Evolutionary conservation across 2,329 filamentous ascomycete species (phyloP).

Genomic region (Fusarium duplospermum): DNA sequence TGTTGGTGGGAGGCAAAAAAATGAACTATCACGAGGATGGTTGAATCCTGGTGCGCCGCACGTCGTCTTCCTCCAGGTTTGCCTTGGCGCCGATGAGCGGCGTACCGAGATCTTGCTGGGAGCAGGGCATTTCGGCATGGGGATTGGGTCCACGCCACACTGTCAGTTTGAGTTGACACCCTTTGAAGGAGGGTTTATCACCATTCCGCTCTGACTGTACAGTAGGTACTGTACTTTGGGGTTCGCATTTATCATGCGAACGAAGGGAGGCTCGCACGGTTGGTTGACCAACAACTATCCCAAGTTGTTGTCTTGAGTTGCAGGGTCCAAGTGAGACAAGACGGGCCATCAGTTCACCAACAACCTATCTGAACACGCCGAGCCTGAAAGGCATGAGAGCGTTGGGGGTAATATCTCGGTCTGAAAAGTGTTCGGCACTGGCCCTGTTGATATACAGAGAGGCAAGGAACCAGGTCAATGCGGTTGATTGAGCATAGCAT

Average conservation of each 20-base stretch:
- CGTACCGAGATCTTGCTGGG: conserved; percentile 35
- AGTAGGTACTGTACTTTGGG: neutral
- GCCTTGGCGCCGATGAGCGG: conserved; percentile 18
- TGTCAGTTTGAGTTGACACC: conserved; percentile 31
- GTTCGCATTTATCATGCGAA: neutral
- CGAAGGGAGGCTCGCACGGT: conserved; percentile 14
- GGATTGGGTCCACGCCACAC: conserved; percentile 35
- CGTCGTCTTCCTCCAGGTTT: conserved; percentile 8
- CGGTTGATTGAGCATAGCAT: neutral
- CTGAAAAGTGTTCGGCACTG: neutral
- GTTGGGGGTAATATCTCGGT: neutral
- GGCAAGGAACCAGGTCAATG: conserved; percentile 1
- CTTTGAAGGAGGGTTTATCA: conserved; percentile 24
- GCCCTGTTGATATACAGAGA: neutral
- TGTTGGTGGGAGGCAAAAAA: conserved; percentile 11
- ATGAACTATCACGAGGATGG: conserved; percentile 25
- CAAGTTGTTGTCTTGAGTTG: neutral
- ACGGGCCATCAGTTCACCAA: neutral
- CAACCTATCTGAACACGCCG: neutral
- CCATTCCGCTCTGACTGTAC: conserved; percentile 1
- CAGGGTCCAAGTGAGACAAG: conserved; percentile 10
- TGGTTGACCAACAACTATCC: neutral
- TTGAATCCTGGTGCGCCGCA: conserved; percentile 26
- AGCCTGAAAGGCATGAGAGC: neutral
- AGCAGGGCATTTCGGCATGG: conserved; percentile 30